Percentiles rank a stretch among this genome's conserved stretches.
These are phyloP conservation scores for Ramaria sp. DNA, from an alignment of 768 basidiomycete genomes.

Conservation along the genomic window DNA sequence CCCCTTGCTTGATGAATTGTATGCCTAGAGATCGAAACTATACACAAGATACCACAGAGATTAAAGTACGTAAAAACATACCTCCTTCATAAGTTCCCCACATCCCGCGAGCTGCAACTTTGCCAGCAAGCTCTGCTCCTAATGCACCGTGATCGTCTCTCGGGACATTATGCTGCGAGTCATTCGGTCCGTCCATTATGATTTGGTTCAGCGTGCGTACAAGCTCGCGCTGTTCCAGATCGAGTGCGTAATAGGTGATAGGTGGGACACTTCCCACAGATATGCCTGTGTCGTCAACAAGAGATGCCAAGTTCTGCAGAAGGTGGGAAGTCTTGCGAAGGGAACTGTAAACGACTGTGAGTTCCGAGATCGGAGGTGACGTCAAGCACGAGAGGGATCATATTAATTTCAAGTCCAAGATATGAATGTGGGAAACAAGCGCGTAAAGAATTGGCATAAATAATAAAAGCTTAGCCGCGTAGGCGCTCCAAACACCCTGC, in stretches of 20 bases:
- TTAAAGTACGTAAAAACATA: background rate
- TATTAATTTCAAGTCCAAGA: no score
- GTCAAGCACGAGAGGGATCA: background rate
- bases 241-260: slow-evolving; percentile 84
- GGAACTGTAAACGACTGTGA: slow-evolving; percentile 35
- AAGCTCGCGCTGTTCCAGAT: slow-evolving; percentile 82
- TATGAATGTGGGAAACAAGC: no score
- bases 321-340: slow-evolving; percentile 85
- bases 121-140: slow-evolving; percentile 52
- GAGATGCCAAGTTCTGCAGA: slow-evolving; percentile 54
- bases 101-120: slow-evolving; percentile 73
- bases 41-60: background rate
- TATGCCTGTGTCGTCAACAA: slow-evolving; percentile 25
- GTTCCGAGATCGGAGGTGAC: background rate
- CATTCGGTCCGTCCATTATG: slow-evolving; percentile 27
- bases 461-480: no score
- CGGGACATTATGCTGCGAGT: background rate
- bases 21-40: slow-evolving; percentile 22
- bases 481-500: slow-evolving; percentile 50
- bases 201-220: slow-evolving; percentile 68
- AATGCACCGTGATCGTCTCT: slow-evolving; percentile 13
- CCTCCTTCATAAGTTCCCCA: slow-evolving; percentile 91
- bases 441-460: background rate
- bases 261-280: slow-evolving; percentile 29
- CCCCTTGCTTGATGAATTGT: slow-evolving; percentile 62